Evolutionary conservation across 2,329 filamentous ascomycete genomes (phyloP), one percentile per base, ranked within the genome.

Genomic region (Epichloe glyceriae): DNA sequence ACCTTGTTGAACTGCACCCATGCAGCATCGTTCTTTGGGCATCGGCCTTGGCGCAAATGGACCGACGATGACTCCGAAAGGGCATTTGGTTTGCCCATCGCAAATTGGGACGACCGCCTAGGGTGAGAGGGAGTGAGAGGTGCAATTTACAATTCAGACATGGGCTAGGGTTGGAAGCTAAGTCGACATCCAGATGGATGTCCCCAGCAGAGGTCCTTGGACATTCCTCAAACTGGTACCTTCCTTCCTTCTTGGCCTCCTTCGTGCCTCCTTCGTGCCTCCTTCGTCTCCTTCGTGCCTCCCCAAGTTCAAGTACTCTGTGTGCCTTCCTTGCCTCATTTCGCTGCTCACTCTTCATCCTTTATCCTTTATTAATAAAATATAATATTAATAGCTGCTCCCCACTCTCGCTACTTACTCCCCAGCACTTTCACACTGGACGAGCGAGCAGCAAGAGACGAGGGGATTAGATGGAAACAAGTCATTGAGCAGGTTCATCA

Each of bases 81-180:
- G 50, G 34, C 11, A 6, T 35, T 46, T 46, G 20, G 33, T 49
- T 50, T 35, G 43, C 43, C 30, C 39, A 42, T 44, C 35, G 44
- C 39, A 46, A 22, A 39, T 34, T 40, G 40, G 34, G 35, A 30
- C 37, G 35, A 19, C 40, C 35, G 20, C 22, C 14, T 40, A 11
- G 35, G 39, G 17, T 17, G 50, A 30, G 30, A 30, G 30, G 8
- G 10, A 30, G 30, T 30, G 30, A 30, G 30, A 30, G 30, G 30
- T 30, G 30, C 30, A 30, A 30, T 30, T 47, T 35, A 39, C 35
- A 50, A 54, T 54, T 48, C 49, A 46, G 43, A 47, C 49, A 47
- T 43, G 41, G 34, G 40, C 42, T 35, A 11, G 39, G 42, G 34
- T 12, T 47, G 20, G 38, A 46, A 42, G 14, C 22, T 46, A 7